phyloP scores from a whole-genome alignment of 495 filamentous ascomycete species.

The Rhypophila decipiens region DNA sequence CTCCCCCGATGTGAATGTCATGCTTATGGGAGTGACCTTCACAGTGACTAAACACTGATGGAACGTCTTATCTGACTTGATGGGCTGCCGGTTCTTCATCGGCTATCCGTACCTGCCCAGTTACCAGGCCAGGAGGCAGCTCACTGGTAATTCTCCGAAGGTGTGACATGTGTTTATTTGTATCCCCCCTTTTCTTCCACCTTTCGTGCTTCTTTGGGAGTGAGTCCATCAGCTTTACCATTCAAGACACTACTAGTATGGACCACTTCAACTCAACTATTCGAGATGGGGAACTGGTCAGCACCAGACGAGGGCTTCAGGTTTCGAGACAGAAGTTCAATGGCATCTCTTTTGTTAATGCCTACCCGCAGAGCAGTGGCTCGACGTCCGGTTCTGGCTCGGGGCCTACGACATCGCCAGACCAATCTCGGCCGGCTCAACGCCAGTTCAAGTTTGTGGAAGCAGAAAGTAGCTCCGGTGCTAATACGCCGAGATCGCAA shows the following conservation, averaged over 20 bases:
- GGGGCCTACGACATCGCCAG: neutral
- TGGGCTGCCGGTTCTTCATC: too few relatives aligned
- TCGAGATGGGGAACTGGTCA: slow-evolving; percentile 22
- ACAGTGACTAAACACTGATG: too few relatives aligned
- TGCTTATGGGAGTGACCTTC: too few relatives aligned
- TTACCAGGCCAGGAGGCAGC: too few relatives aligned
- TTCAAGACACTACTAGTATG: slow-evolving; percentile 19
- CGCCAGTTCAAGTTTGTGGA: slow-evolving; percentile 17
- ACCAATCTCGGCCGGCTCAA: neutral
- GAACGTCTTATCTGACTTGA: too few relatives aligned
- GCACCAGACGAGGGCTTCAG: slow-evolving; percentile 23
- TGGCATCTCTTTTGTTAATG: slow-evolving; percentile 26
- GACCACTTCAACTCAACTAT: slow-evolving; percentile 28
- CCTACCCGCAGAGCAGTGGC: slow-evolving; percentile 12
- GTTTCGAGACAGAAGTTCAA: slow-evolving; percentile 25
- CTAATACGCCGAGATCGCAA: neutral
- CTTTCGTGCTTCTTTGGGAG: slow-evolving; percentile 9
- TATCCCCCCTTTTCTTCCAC: neutral
- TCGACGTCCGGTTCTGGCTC: neutral
- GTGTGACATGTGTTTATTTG: neutral
- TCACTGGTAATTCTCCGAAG: neutral
- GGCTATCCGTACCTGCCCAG: too few relatives aligned
- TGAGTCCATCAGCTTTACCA: slow-evolving; percentile 25
- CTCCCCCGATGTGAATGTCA: too few relatives aligned
- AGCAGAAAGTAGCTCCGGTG: slow-evolving; percentile 1